Evolutionary conservation across 2,329 filamentous ascomycete genomes (phyloP), one percentile per base, ranked within the genome.

Genomic region (Aureobasidium zeae): DNA sequence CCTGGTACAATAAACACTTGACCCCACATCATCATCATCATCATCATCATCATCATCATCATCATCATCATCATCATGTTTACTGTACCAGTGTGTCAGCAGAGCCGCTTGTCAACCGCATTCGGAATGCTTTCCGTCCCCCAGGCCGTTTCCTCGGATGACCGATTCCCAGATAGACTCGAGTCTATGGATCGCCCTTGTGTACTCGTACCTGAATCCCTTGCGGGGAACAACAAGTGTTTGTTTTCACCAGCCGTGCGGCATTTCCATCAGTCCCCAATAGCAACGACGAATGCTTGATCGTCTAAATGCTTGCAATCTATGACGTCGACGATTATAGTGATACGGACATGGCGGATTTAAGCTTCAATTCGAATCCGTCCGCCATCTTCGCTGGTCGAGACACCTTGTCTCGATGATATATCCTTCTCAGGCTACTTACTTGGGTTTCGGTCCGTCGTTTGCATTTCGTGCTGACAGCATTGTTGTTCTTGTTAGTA

Each of bases 1-100:
- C 13, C 13, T 31, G n/a, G 34, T 22, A n/a, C n/a, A n/a, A n/a
- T n/a, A 39, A 42, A 33, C 38, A 42, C 11, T 25, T 19, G 24
- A 42, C 38, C 38, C 38, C 38, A 42, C 38, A 42, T 42, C 29
- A 19, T 26, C 19, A 17, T 38, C 16, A 10, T 38, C 35, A 38
- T 38, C 35, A 28, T n/a, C 24, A 17, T 38, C 22, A n/a, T n/a
- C n/a, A n/a, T n/a, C n/a, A n/a, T n/a, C 38, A 42, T 42, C 29
- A 19, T 26, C 19, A 17, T 38, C 16, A 10, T 38, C 35, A 38
- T 38, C 35, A 28, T n/a, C 24, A 17, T 38, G n/a, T n/a, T n/a
- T n/a, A n/a, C n/a, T n/a, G n/a, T n/a, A n/a, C n/a, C n/a, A n/a
- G n/a, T n/a, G n/a, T n/a, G n/a, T n/a, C n/a, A n/a, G n/a, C 22